A percentile compares a stretch with the other conserved stretches of the same genome.
Conservation (phyloP, 768 basidiomycete species). For the Piloderma croceum region DNA sequence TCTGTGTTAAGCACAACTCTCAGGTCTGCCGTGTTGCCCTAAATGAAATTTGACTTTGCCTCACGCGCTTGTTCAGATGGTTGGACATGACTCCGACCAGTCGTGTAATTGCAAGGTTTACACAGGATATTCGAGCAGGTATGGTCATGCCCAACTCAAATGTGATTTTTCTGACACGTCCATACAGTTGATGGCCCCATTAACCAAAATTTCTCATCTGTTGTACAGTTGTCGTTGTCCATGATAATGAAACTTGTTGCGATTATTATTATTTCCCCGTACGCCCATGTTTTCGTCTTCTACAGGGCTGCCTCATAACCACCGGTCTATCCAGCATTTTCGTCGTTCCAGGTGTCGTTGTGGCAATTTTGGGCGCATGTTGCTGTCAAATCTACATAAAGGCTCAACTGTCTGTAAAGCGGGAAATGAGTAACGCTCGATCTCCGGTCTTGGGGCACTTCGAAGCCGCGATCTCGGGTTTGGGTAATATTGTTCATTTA, state of each 20-base stretch:
- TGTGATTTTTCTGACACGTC: no score
- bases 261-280: no score
- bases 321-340: no score
- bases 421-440: constrained; percentile 48
- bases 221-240: no score
- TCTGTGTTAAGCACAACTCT: constrained; percentile 57
- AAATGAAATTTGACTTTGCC: background rate
- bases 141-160: no score
- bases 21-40: constrained; percentile 37
- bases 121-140: constrained; percentile 65
- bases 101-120: constrained; percentile 60
- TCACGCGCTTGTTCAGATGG: constrained; percentile 28
- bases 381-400: constrained; percentile 48
- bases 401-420: constrained; percentile 51
- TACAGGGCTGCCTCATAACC: no score
- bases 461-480: constrained; percentile 45
- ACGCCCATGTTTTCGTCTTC: no score
- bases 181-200: no score
- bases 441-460: constrained; percentile 48
- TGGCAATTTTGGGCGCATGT: constrained; percentile 35
- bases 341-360: constrained; percentile 30
- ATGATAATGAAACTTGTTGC: no score
- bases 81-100: constrained; percentile 40
- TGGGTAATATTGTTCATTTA: no score
- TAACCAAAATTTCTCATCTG: no score